Evolutionary conservation across 352 stramenopile genomes (phyloP).

Genomic region (Phytophthora tubulina): DNA sequence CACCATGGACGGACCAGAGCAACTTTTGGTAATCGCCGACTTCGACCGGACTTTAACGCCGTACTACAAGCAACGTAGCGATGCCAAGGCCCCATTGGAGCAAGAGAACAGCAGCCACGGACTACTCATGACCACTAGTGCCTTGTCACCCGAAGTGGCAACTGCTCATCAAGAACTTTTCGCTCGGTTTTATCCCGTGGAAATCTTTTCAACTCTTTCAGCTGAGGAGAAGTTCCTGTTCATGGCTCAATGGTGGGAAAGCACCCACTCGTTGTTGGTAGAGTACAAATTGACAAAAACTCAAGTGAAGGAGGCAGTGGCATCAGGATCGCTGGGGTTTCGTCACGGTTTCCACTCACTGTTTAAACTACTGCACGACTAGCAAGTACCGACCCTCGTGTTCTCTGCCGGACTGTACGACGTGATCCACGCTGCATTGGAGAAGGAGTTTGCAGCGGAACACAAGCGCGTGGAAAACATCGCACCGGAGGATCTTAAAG

Average conservation of each 20-base stretch:
- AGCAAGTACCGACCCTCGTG: constrained; percentile 59
- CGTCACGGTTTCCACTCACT: constrained; percentile 60
- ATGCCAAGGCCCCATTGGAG: constrained; percentile 10
- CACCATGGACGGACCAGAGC: constrained; percentile 60
- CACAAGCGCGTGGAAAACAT: constrained; percentile 16
- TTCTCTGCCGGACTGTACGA: constrained; percentile 71
- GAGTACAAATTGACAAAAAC: constrained; percentile 54
- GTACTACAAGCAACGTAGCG: constrained; percentile 42
- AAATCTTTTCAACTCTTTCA: constrained; percentile 64
- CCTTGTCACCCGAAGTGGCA: constrained; percentile 29
- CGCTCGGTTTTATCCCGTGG: constrained; percentile 69
- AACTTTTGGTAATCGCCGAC: constrained; percentile 75
- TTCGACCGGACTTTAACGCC: constrained; percentile 83
- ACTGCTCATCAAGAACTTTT: constrained; percentile 51
- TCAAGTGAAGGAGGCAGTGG: constrained; percentile 51
- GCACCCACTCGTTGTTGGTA: constrained; percentile 51
- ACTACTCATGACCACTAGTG: constrained; percentile 38
- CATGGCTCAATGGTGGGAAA: constrained; percentile 71
- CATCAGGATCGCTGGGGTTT: constrained; percentile 32
- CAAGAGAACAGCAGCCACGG: constrained; percentile 41
- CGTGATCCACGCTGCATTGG: constrained; percentile 59
- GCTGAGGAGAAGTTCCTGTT: constrained; percentile 72
- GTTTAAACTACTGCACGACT: constrained; percentile 45
- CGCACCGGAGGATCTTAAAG: background rate
- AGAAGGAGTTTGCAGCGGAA: constrained; percentile 50